phyloP scores from a whole-genome alignment of 192 early-diverging fungal species.

The Obelidium mucronatum region DNA sequence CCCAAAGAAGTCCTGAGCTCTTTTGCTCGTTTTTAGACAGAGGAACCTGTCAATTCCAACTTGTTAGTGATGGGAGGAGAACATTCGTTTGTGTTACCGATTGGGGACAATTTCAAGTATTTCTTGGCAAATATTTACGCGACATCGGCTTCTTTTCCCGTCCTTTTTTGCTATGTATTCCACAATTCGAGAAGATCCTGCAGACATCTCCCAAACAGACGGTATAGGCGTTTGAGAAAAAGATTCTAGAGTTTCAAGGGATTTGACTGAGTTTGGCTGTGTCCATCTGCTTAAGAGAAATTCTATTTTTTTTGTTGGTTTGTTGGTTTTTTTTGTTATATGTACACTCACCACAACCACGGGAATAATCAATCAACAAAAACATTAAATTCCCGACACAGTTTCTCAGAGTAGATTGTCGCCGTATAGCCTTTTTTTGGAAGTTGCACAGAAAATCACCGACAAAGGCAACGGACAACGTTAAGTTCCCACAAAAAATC shows the following conservation, averaged over 20 bases:
- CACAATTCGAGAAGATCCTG: neutral
- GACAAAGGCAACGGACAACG: neutral
- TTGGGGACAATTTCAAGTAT: neutral
- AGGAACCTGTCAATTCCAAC: too few species aligned
- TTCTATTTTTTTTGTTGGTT: neutral
- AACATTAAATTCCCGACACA: neutral
- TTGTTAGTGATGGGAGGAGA: too few species aligned
- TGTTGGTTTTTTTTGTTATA: too few species aligned
- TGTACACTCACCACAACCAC: too few species aligned
- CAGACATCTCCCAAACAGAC: neutral
- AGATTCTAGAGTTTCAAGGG: neutral
- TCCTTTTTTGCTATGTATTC: neutral
- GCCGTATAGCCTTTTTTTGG: neutral
- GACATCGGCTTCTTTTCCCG: neutral
- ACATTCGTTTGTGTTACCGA: too few species aligned
- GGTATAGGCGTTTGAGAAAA: neutral
- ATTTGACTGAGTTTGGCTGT: neutral
- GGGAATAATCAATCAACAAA: neutral
- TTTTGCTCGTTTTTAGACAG: slow-evolving; percentile 4
- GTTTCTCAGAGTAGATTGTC: neutral
- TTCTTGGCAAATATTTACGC: neutral
- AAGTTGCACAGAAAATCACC: neutral
- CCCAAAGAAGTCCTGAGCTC: neutral
- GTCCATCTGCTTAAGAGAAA: neutral
- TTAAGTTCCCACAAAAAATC: neutral